Base-by-base conservation (phyloP, 768 basidiomycete genomes). In the Solioccasus polychromus region DNA sequence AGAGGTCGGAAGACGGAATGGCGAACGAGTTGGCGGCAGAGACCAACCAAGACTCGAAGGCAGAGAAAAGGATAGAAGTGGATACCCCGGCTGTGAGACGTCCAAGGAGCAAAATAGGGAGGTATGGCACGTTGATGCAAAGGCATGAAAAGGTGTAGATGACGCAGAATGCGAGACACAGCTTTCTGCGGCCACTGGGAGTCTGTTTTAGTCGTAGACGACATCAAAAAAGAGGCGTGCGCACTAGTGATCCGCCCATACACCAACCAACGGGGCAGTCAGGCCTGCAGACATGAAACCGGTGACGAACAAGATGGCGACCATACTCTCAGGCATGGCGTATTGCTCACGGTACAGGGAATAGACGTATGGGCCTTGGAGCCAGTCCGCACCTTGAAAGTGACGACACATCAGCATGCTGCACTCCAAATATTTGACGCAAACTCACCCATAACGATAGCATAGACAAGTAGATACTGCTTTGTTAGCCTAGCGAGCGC, bases 291-390 rank as follows among this genome's bases (percentile, higher is more conserved):
- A 80, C 32, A 83, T 53, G 60, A 88, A 89, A 2, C 87, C 87
- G 0, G 82, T 83, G n/a, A 89, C 83, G 55, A 88, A 89, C 39
- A 89, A 70, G 26, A 83, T 56, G 2, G 86, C 85, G 5, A 89
- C 83, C 19, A 77, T 61, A 26, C 80, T 66, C 59, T 85, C 84
- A 0, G 82, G 68, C 57, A 82, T 79, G 9, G 57, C 64, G 50
- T 86, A 85, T 55, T 87, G 82, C 34, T 85, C 83, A 36, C 72
- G 71, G 60, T 88, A 89, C 0, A 88, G 66, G 14, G 85, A 84
- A 54, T 87, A 89, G 1, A 88, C 71, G 55, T 88, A 88, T 14
- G 87, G 87, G 1, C 87, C 87, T 62, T 88, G 85, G 12, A 88
- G 70, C 85, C 86, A 87, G 62, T 88, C 85, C 30, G 85, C 82